Evolutionary conservation across 2,329 filamentous ascomycete species (phyloP).

Genomic region (Alternaria tenuissima): DNA sequence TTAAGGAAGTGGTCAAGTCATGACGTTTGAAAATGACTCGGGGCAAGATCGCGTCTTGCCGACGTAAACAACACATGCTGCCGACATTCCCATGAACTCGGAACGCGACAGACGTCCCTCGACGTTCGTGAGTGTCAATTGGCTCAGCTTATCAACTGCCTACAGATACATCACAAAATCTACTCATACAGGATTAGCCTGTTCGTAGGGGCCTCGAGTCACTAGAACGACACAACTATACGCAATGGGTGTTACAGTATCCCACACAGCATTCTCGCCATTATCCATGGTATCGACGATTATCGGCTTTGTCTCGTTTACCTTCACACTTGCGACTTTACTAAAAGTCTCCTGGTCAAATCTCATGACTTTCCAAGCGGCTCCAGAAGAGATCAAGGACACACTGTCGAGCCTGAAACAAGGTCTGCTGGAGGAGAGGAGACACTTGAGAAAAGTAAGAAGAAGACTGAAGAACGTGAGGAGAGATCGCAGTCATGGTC

Average conservation of each 20-base stretch:
- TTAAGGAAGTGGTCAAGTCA: not conserved
- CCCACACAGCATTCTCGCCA: conserved; percentile 39
- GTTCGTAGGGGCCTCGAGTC: not conserved
- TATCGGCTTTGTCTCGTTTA: conserved; percentile 55
- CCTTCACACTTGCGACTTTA: conserved; percentile 55
- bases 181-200: not conserved
- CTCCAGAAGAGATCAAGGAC: conserved; percentile 51
- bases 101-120: not conserved
- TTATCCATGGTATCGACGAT: conserved; percentile 47
- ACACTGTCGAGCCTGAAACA: conserved; percentile 53
- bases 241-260: conserved; percentile 32
- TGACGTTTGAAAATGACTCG: not conserved
- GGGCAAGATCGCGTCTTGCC: not conserved
- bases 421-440: conserved; percentile 52
- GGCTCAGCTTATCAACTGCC: not conserved
- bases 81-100: not conserved
- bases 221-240: not conserved
- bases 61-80: not conserved
- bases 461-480: conserved; percentile 24
- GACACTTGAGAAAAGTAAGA: conserved; percentile 42
- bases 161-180: not conserved
- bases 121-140: not conserved
- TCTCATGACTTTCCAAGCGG: conserved; percentile 48
- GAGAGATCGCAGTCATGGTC: conserved; percentile 22
- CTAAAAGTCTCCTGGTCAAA: conserved; percentile 54